Percentiles rank a stretch among this genome's conserved stretches.
Conservation (phyloP, 352 stramenopile species). For the Phytophthora pisi region DNA sequence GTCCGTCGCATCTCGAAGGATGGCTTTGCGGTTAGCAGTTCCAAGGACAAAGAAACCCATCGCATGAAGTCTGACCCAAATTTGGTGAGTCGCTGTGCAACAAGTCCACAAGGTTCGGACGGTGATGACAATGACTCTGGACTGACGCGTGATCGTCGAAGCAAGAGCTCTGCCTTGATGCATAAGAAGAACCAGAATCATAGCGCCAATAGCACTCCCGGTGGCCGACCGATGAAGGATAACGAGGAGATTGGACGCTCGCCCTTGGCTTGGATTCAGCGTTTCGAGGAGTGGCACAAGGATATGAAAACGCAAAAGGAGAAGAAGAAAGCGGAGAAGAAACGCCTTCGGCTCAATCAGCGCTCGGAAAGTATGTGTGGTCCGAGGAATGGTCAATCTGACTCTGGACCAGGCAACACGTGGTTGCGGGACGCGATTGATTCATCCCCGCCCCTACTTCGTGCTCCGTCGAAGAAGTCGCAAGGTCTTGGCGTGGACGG, state of each 20-base stretch:
- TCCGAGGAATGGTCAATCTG: conserved; percentile 20
- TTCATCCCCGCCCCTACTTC: conserved; percentile 35
- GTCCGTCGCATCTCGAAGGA: conserved; percentile 50
- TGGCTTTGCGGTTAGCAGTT: conserved; percentile 21
- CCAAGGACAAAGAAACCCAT: conserved; percentile 46
- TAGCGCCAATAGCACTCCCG: conserved; percentile 28
- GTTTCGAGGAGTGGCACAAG: conserved; percentile 84
- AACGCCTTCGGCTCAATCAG: conserved; percentile 52
- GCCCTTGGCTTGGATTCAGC: conserved; percentile 77
- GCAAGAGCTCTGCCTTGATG: conserved; percentile 75
- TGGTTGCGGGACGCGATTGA: conserved; percentile 30
- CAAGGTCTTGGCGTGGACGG: conserved; percentile 30
- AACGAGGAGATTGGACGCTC: conserved; percentile 61
- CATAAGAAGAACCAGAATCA: conserved; percentile 37
- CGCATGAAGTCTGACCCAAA: conserved; percentile 49
- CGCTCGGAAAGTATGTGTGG: conserved; percentile 39
- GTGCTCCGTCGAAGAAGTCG: conserved; percentile 19
- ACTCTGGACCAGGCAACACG: conserved; percentile 15
- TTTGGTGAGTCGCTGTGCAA: conserved; percentile 15
- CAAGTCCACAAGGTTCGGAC: conserved; percentile 7
- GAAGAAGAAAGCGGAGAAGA: conserved; percentile 78
- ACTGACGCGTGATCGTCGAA: conserved; percentile 53
- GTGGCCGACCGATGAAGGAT: conserved; percentile 12
- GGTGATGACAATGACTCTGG: conserved; percentile 26
- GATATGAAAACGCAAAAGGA: conserved; percentile 81